Conservation (phyloP, 805 yeast species). For the Saturnispora diversa region DNA sequence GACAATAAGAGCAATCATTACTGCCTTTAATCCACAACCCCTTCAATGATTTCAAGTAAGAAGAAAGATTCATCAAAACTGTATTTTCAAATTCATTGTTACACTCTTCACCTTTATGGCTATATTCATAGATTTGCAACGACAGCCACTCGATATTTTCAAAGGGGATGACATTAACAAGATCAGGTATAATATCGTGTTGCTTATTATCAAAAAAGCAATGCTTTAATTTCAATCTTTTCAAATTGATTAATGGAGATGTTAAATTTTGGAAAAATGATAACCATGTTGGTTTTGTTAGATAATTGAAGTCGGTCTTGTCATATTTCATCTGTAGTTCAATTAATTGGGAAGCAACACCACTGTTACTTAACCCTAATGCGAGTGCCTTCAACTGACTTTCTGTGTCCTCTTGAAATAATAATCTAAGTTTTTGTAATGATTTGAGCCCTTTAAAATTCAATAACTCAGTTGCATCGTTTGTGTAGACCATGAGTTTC, state of each 20-base stretch:
- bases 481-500: slow-evolving; percentile 14
- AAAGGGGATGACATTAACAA: slow-evolving; percentile 32
- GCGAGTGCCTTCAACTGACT: slow-evolving; percentile 13
- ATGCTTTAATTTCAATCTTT: slow-evolving; percentile 16
- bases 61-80: slow-evolving; percentile 14
- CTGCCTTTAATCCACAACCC: slow-evolving; percentile 21
- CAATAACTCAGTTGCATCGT: slow-evolving; percentile 7
- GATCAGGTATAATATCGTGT: slow-evolving; percentile 20
- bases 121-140: slow-evolving; percentile 22
- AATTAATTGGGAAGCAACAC: slow-evolving; percentile 11
- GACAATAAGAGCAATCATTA: slow-evolving; percentile 25
- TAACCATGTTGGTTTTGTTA: slow-evolving; percentile 22
- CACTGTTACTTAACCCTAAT: slow-evolving; percentile 3
- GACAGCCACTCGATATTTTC: slow-evolving; percentile 17
- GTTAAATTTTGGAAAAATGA: slow-evolving; percentile 20
- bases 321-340: slow-evolving; percentile 17
- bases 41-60: slow-evolving; percentile 17
- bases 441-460: slow-evolving; percentile 9
- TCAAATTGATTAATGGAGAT: slow-evolving; percentile 10
- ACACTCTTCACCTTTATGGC: slow-evolving; percentile 17
- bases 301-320: slow-evolving; percentile 22
- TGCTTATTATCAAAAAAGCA: slow-evolving; percentile 23
- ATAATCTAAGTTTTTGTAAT: slow-evolving; percentile 15
- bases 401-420: slow-evolving; percentile 21
- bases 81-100: slow-evolving; percentile 5